Percentiles rank a stretch among this genome's conserved stretches.
These are phyloP conservation scores for Claviceps africana DNA, from an alignment of 2,329 filamentous ascomycete species.

Conservation along the genomic window DNA sequence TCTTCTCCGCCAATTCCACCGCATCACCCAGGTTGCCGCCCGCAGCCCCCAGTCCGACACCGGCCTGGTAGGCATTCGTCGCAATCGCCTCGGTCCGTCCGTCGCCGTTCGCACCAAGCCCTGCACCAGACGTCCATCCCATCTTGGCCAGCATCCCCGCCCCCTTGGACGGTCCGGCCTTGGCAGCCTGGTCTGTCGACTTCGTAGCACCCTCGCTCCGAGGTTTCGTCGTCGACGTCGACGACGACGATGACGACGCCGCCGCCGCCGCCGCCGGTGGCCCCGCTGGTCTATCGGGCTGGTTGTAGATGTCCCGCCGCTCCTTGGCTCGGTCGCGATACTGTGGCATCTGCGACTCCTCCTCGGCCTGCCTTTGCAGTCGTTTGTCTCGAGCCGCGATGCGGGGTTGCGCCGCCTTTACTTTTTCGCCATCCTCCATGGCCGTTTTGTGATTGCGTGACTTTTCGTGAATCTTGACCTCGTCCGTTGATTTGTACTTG, in stretches of 20 bases:
- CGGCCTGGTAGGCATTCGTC: slow-evolving; percentile 50
- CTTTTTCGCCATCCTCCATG: slow-evolving; percentile 24
- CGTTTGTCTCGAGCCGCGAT: slow-evolving; percentile 26
- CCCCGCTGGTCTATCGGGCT: slow-evolving; percentile 39
- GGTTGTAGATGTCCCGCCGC: slow-evolving; percentile 47
- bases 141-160: slow-evolving; percentile 57
- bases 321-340: slow-evolving; percentile 58
- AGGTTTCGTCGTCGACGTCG: too few relatives aligned
- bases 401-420: slow-evolving; percentile 34
- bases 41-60: slow-evolving; percentile 55
- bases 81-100: slow-evolving; percentile 51
- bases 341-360: slow-evolving; percentile 14
- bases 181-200: slow-evolving; percentile 8
- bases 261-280: slow-evolving; percentile 3
- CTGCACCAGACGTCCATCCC: slow-evolving; percentile 54
- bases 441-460: slow-evolving; percentile 29
- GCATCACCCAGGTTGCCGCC: slow-evolving; percentile 59
- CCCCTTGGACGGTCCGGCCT: slow-evolving; percentile 41
- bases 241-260: slow-evolving; percentile 5
- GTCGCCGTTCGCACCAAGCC: slow-evolving; percentile 47
- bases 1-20: slow-evolving; percentile 44
- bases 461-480: slow-evolving; percentile 28
- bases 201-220: slow-evolving; percentile 17
- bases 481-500: slow-evolving; percentile 30
- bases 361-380: slow-evolving; percentile 17